Percentiles rank a stretch among this genome's conserved stretches.
These are phyloP conservation scores for Cyberlindnera veronae DNA, from an alignment of 805 yeast genomes.

Conservation along the genomic window DNA sequence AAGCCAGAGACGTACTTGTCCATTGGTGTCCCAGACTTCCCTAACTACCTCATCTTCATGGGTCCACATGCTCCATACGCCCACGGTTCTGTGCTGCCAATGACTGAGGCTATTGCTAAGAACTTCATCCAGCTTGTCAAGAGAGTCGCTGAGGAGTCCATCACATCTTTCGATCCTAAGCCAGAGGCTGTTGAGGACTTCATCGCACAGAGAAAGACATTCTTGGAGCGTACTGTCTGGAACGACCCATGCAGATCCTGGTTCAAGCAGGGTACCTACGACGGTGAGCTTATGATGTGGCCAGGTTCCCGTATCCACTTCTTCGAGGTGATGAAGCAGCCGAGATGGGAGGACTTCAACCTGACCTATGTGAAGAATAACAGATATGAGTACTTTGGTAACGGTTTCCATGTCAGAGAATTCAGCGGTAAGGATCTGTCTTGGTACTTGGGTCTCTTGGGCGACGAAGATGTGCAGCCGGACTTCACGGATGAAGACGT, in stretches of 20 bases:
- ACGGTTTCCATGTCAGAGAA: conserved; percentile 4
- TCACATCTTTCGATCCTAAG: conserved; percentile 2
- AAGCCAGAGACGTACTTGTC: conserved; percentile 3
- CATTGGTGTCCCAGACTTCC: conserved; percentile 3
- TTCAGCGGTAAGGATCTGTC: conserved; percentile 2
- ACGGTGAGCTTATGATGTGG: conserved; percentile 3
- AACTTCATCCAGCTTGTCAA: conserved; percentile 2
- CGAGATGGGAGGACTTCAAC: conserved; percentile 4
- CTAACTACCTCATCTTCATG: conserved; percentile 4
- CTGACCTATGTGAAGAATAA: conserved; percentile 1
- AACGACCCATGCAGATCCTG: conserved; percentile 4
- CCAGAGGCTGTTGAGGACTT: conserved; percentile 91
- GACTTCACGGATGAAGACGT: conserved; percentile 1
- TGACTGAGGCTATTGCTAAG: conserved; percentile 4
- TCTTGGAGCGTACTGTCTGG: conserved; percentile 83
- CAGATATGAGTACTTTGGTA: conserved; percentile 3
- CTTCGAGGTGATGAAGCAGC: conserved; percentile 4
- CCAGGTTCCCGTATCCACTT: conserved; percentile 5
- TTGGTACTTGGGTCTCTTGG: conserved; percentile 2
- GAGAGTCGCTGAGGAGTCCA: conserved; percentile 2
- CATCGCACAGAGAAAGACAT: conserved; percentile 91
- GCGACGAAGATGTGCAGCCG: conserved; percentile 1
- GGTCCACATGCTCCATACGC: conserved; percentile 5
- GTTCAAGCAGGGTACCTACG: conserved; percentile 2
- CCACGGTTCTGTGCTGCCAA: conserved; percentile 2